Base-by-base conservation (phyloP, 352 stramenopile species). In the Phytophthora sansomeana region DNA sequence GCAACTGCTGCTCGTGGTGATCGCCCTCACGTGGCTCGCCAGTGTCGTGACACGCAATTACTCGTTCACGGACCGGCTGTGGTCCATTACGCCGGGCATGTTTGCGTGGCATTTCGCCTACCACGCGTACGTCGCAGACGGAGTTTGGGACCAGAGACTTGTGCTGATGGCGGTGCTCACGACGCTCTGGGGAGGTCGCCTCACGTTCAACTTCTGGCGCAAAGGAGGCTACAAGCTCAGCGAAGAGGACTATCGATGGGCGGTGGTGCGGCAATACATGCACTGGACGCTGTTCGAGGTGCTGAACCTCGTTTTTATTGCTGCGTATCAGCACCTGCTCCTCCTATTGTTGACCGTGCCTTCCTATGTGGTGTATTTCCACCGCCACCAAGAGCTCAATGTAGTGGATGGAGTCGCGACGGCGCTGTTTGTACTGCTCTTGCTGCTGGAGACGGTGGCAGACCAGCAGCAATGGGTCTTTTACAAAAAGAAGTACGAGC, bases 161-260 rank as follows among this genome's bases (percentile, higher is more conserved):
- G 48, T 87, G 62, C 57, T 98, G 14, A 96, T 98, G 89, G 81
- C 81, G 2, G 68, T 74, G 48, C 47, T 98, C 7, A 74, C 89
- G 26, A 97, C 89, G 24, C 47, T 97, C 1, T 98, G 94, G 94
- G 93, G 92, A 6, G 39, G 84, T 4, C 77, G 93, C 21, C 78
- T 98, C 39, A 96, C 88, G 19, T 95, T 92, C 64, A 98, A 98
- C 77, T 98, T 98, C 71, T 78, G 83, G 62, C 83, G 93, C 64
- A 91, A 96, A 55, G 94, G 94, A 38, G 93, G 94, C 65, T 98
- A 98, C 72, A 75, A 63, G 4, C 95, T 93, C 73, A 81, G 77
- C 16, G 92, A 93, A 28, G 90, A 98, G 69, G 94, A 98, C 83
- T 98, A 98, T 70, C 81, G 94, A 53, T 98, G 93, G 94, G 89